Evolutionary conservation across 352 stramenopile species (phyloP).

Genomic region (Globisporangium paddicum): DNA sequence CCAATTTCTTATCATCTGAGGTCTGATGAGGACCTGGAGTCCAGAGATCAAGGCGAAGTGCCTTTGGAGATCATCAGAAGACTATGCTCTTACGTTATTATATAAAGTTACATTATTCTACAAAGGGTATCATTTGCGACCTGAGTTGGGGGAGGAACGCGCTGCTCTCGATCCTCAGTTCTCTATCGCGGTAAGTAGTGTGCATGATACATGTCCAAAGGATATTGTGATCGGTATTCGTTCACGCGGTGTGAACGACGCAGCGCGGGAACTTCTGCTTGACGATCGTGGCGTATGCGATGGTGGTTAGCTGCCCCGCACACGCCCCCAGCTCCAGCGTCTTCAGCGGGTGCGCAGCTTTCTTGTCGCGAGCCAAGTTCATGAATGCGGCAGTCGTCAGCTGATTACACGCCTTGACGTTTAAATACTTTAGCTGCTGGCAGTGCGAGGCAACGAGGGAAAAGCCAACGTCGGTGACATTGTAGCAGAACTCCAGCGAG

Average conservation of each 20-base stretch:
- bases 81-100: too few relatives aligned
- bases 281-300: slow-evolving; percentile 51
- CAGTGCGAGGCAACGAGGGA: slow-evolving; percentile 42
- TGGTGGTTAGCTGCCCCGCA: slow-evolving; percentile 59
- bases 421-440: slow-evolving; percentile 56
- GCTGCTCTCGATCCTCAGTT: neutral
- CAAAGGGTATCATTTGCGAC: neutral
- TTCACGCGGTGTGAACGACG: slow-evolving; percentile 65
- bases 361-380: slow-evolving; percentile 33
- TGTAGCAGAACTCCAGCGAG: slow-evolving; percentile 87
- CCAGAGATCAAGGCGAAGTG: neutral
- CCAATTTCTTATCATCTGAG: neutral
- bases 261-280: slow-evolving; percentile 62
- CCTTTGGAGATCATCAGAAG: too few relatives aligned
- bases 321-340: slow-evolving; percentile 66
- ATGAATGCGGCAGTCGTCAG: slow-evolving; percentile 62
- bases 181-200: neutral
- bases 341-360: slow-evolving; percentile 19
- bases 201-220: neutral
- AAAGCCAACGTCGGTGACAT: slow-evolving; percentile 74
- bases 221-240: neutral
- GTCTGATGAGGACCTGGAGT: neutral
- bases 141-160: neutral
- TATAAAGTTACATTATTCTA: too few relatives aligned
- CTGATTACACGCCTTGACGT: slow-evolving; percentile 86